phyloP scores from a whole-genome alignment of 495 filamentous ascomycete genomes.

The Trichodelitschia bisporula region DNA sequence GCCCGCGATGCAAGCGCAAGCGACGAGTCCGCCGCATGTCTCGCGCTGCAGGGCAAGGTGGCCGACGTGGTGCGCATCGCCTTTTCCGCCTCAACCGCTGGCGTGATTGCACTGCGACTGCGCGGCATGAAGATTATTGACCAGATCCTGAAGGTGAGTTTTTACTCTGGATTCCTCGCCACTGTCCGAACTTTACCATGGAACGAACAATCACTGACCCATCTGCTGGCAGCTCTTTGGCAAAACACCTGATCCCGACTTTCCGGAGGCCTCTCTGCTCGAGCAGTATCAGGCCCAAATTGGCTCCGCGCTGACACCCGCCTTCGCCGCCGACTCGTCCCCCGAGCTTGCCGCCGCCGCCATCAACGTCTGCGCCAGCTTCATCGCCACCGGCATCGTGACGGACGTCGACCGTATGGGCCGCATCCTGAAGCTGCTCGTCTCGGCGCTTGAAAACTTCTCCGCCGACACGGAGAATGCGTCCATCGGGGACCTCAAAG shows the following conservation, averaged over 20 bases:
- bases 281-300: constrained; percentile 99
- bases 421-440: constrained; percentile 75
- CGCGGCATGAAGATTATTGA: constrained; percentile 85
- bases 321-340: constrained; percentile 87
- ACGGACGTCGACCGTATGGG: constrained; percentile 97
- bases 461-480: constrained; percentile 57
- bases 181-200: too few species aligned
- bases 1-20: constrained; percentile 43
- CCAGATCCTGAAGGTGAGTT: constrained; percentile 69
- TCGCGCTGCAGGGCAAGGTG: constrained; percentile 56
- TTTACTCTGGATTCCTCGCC: constrained; percentile 15
- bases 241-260: constrained; percentile 84
- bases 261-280: constrained; percentile 77
- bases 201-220: constrained; percentile 11
- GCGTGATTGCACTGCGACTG: constrained; percentile 68
- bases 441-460: constrained; percentile 82
- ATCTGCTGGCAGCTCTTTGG: constrained; percentile 66
- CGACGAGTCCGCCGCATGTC: constrained; percentile 44
- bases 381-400: constrained; percentile 91
- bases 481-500: constrained; percentile 78
- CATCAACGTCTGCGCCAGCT: constrained; percentile 91
- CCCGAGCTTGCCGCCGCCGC: constrained; percentile 86
- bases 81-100: constrained; percentile 88
- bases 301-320: constrained; percentile 83
- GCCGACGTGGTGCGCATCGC: constrained; percentile 93